Percentiles rank a stretch among this genome's conserved stretches.
Conservation (phyloP, 2,329 filamentous ascomycete species). For the Fusarium buxicola region DNA sequence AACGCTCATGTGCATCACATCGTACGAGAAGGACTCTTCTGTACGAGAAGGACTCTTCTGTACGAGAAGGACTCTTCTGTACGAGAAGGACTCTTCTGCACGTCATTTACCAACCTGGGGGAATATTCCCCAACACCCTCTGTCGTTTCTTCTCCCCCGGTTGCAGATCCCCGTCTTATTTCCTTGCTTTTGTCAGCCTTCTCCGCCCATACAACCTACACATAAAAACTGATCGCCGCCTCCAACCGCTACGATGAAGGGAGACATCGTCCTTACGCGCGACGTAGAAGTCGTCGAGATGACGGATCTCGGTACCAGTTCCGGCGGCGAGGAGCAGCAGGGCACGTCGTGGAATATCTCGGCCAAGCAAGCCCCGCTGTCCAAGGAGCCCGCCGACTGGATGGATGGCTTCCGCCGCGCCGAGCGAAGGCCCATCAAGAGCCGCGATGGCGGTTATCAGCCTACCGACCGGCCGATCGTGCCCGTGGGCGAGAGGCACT, state of each 20-base stretch:
- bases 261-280: slow-evolving; percentile 32
- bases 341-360: slow-evolving; percentile 24
- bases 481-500: slow-evolving; percentile 57
- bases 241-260: slow-evolving; percentile 24
- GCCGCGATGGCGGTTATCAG: slow-evolving; percentile 36
- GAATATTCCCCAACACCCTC: background rate
- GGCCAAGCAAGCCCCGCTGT: slow-evolving; percentile 2
- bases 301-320: slow-evolving; percentile 15
- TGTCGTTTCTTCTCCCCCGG: background rate
- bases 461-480: slow-evolving; percentile 22
- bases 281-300: slow-evolving; percentile 39
- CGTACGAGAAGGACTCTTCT: slow-evolving; percentile 4
- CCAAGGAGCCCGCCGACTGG: slow-evolving; percentile 14
- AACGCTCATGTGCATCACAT: background rate
- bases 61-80: slow-evolving; percentile 6
- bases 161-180: background rate
- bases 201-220: background rate
- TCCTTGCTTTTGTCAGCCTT: background rate
- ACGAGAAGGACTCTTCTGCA: slow-evolving; percentile 10
- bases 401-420: slow-evolving; percentile 40
- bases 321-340: slow-evolving; percentile 16
- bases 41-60: slow-evolving; percentile 10
- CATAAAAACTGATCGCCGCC: background rate
- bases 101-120: slow-evolving; percentile 6
- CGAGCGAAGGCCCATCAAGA: slow-evolving; percentile 25